Conservation (phyloP, 192 early-diverging fungal species). For the Umbelopsis sp. region DNA sequence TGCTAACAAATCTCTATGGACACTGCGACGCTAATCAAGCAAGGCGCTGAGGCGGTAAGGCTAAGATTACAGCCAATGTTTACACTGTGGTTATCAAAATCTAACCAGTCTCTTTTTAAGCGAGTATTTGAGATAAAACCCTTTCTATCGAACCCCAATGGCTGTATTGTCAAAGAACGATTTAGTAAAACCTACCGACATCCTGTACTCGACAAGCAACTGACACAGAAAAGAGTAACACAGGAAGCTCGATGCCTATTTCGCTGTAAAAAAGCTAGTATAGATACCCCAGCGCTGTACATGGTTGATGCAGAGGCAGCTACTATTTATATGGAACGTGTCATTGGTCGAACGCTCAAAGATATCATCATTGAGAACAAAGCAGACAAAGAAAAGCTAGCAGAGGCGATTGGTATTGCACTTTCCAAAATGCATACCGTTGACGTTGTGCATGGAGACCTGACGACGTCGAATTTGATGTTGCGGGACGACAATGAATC, state of each 20-base stretch:
- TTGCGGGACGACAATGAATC: constrained; percentile 53
- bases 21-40: constrained; percentile 67
- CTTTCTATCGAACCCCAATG: constrained; percentile 56
- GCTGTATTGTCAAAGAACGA: constrained; percentile 87
- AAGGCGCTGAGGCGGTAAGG: constrained; percentile 88
- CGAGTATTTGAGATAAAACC: constrained; percentile 70
- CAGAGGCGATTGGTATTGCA: constrained; percentile 60
- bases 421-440: constrained; percentile 81
- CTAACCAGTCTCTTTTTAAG: constrained; percentile 39
- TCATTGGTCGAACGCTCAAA: constrained; percentile 78
- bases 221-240: constrained; percentile 74
- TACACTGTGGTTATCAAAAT: background rate
- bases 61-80: background rate
- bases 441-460: constrained; percentile 94
- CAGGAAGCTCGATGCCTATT: constrained; percentile 87
- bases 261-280: constrained; percentile 68
- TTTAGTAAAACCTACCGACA: constrained; percentile 93
- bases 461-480: constrained; percentile 96
- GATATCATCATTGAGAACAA: constrained; percentile 58
- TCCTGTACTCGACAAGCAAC: constrained; percentile 83
- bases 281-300: constrained; percentile 84
- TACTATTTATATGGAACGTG: constrained; percentile 90
- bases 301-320: constrained; percentile 71
- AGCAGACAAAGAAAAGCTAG: constrained; percentile 37
- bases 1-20: constrained; percentile 16